phyloP scores from a whole-genome alignment of 768 basidiomycete species.

The Leccinum aurantiacum region DNA sequence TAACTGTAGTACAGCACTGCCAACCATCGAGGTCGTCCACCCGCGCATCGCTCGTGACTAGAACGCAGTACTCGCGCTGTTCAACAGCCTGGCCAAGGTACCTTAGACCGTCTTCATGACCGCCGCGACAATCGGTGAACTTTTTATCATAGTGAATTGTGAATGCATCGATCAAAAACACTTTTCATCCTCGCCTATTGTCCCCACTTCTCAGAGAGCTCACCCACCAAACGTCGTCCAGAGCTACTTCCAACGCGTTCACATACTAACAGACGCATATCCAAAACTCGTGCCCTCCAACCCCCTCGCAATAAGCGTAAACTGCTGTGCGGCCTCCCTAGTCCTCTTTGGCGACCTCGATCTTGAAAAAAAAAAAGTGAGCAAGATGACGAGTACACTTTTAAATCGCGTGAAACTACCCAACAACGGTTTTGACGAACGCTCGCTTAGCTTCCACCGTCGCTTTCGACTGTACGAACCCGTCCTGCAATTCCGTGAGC shows the following conservation, averaged over 20 bases:
- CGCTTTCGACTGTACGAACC: slow-evolving; percentile 74
- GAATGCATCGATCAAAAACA: neutral
- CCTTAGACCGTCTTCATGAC: too few species aligned
- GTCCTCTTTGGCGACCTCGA: slow-evolving; percentile 72
- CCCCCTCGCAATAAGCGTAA: slow-evolving; percentile 81
- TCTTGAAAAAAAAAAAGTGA: slow-evolving; percentile 22
- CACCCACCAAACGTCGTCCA: neutral
- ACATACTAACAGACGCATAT: slow-evolving; percentile 65
- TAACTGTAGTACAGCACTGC: too few species aligned
- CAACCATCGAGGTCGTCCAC: neutral
- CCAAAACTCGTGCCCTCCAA: slow-evolving; percentile 86
- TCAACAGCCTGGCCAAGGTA: neutral
- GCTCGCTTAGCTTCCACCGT: slow-evolving; percentile 73
- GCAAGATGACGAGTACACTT: neutral
- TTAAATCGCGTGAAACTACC: slow-evolving; percentile 43
- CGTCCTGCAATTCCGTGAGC: slow-evolving; percentile 44
- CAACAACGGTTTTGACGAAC: slow-evolving; percentile 68
- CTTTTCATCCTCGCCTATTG: too few species aligned
- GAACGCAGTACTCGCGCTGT: too few species aligned
- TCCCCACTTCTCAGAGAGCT: too few species aligned
- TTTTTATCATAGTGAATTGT: neutral
- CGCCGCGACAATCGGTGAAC: too few species aligned
- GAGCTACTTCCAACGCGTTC: neutral
- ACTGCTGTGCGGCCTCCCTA: slow-evolving; percentile 83
- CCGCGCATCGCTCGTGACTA: too few species aligned